phyloP scores from a whole-genome alignment of 2,329 filamentous ascomycete genomes.

The Hymenoscyphus linearis region DNA sequence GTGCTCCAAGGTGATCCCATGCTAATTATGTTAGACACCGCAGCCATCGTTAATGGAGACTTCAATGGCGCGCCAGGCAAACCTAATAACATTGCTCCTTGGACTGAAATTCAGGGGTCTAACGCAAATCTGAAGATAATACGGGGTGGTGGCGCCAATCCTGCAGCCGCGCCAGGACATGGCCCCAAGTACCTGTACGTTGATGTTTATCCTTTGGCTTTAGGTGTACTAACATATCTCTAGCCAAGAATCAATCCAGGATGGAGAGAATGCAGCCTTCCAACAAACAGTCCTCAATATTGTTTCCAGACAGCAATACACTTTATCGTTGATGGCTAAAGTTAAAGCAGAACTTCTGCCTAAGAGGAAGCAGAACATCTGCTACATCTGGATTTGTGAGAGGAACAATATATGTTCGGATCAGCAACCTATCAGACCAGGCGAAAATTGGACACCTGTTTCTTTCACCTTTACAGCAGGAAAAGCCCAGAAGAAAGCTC shows the following conservation, averaged over 20 bases:
- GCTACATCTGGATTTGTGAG: slow-evolving; percentile 2
- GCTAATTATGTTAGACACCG: background rate
- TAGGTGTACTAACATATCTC: background rate
- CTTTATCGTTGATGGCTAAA: background rate
- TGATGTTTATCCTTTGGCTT: background rate
- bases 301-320: background rate
- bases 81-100: background rate
- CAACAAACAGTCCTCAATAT: background rate
- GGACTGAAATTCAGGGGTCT: background rate
- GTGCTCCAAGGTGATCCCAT: background rate
- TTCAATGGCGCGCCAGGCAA: background rate
- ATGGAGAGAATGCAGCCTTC: background rate
- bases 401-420: background rate
- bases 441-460: background rate
- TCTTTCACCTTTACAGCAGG: background rate
- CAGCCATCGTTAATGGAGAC: background rate
- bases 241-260: background rate
- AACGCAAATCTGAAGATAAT: background rate
- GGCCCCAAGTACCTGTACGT: background rate
- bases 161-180: background rate
- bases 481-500: background rate
- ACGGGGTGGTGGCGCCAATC: background rate
- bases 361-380: background rate
- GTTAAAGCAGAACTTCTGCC: background rate
- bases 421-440: background rate